Evolutionary conservation across 2,329 filamentous ascomycete genomes (phyloP).

Genomic region (Trichoderma hamatum): DNA sequence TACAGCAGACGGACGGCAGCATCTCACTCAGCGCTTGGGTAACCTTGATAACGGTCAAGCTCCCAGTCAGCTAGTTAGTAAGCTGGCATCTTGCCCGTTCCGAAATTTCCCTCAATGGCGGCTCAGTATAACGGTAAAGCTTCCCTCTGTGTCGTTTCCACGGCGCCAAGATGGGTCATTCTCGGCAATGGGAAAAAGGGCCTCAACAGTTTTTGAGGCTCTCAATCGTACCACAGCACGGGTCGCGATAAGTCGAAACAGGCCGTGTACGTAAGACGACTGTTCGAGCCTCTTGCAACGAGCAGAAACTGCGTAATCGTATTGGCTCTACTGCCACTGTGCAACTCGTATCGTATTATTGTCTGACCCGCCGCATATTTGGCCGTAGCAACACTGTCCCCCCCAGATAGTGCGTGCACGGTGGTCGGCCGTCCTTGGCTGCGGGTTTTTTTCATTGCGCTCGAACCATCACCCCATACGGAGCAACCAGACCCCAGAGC

Average conservation of each 20-base stretch:
- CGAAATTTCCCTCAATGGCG: not conserved
- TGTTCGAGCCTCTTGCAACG: not conserved
- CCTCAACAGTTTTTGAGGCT: not conserved
- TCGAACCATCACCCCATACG: slow-evolving; percentile 25
- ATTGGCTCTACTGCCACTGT: not conserved
- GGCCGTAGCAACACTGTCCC: not conserved
- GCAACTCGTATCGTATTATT: not conserved
- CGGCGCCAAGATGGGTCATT: slow-evolving; percentile 1
- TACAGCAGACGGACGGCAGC: too few relatives aligned
- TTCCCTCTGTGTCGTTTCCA: not conserved
- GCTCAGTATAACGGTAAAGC: not conserved
- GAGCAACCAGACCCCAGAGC: slow-evolving; percentile 2
- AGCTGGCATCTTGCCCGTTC: not conserved
- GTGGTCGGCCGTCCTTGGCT: slow-evolving; percentile 4
- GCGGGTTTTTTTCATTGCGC: slow-evolving; percentile 21
- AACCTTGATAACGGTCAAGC: slow-evolving; percentile 1
- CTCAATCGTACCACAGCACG: slow-evolving; percentile 4
- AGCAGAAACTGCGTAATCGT: slow-evolving; percentile 1
- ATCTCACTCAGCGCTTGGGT: slow-evolving; percentile 21
- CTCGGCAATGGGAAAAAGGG: not conserved
- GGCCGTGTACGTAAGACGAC: not conserved
- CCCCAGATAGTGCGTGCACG: slow-evolving; percentile 8
- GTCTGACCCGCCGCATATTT: slow-evolving; percentile 1
- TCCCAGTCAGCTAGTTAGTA: not conserved
- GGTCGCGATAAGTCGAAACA: not conserved